These are phyloP conservation scores for Sclerotinia spermophila DNA, from an alignment of 2,329 filamentous ascomycete genomes.

Conservation along the genomic window DNA sequence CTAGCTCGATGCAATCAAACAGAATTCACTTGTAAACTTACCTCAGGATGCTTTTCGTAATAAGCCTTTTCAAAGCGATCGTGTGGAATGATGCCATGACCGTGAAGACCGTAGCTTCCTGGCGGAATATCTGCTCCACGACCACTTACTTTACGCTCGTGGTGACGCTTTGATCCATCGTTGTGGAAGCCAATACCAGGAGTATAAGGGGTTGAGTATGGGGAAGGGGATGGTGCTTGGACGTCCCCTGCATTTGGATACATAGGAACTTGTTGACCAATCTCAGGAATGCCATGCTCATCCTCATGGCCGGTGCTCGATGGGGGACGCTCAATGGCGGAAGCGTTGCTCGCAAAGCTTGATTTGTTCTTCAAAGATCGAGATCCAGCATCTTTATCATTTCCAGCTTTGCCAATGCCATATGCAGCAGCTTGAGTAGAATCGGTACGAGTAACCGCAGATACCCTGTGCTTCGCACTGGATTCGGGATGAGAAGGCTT, in stretches of 20 bases:
- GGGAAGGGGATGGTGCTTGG: conserved; percentile 84
- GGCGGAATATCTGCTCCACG: conserved; percentile 70
- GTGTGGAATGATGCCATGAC: conserved; percentile 70
- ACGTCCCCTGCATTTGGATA: conserved; percentile 89
- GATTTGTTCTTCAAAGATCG: conserved; percentile 59
- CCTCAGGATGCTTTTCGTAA: conserved; percentile 86
- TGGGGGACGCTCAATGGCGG: conserved; percentile 47
- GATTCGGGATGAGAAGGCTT: conserved; percentile 78
- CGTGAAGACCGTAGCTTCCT: conserved; percentile 89
- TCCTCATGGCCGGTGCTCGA: conserved; percentile 55
- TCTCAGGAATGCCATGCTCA: conserved; percentile 86
- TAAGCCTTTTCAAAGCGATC: conserved; percentile 89
- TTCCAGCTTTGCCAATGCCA: conserved; percentile 69
- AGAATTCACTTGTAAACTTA: conserved; percentile 10
- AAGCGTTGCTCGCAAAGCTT: conserved; percentile 52
- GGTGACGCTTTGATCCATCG: conserved; percentile 51
- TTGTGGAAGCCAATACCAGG: conserved; percentile 49
- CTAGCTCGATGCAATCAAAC: background rate
- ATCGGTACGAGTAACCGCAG: conserved; percentile 83
- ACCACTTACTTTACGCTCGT: conserved; percentile 69
- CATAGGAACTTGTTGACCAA: conserved; percentile 91
- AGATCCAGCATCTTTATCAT: conserved; percentile 47
- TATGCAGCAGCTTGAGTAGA: conserved; percentile 82
- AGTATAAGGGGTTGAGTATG: conserved; percentile 37
- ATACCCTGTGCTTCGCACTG: conserved; percentile 79